phyloP scores from a whole-genome alignment of 164 flowering plant genomes.

The Tinospora cordifolia region DNA sequence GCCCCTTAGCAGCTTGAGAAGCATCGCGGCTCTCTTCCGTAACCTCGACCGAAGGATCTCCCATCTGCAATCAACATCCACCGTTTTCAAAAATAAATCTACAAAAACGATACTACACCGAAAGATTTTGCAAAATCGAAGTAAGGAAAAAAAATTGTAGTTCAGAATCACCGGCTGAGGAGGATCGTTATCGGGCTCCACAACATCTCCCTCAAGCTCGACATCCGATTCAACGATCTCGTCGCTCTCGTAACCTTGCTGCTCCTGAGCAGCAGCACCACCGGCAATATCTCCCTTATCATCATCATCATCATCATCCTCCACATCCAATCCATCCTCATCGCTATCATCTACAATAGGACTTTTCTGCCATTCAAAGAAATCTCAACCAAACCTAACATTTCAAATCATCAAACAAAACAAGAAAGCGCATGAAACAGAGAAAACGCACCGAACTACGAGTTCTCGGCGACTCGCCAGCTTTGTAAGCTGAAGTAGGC shows the following conservation, averaged over 20 bases:
- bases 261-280: conserved; percentile 23
- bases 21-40: conserved; percentile 87
- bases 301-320: conserved; percentile 27
- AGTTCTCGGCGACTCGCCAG: conserved; percentile 16
- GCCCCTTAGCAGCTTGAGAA: conserved; percentile 61
- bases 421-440: background rate
- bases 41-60: conserved; percentile 75
- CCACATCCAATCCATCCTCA: conserved; percentile 31
- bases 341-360: conserved; percentile 50
- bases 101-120: background rate
- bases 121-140: background rate
- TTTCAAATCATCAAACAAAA: background rate
- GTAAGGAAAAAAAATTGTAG: background rate
- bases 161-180: conserved; percentile 60
- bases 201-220: conserved; percentile 80
- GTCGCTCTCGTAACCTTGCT: conserved; percentile 45
- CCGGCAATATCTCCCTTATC: conserved; percentile 29
- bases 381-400: background rate
- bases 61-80: conserved; percentile 51
- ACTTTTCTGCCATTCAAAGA: conserved; percentile 27
- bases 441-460: conserved; percentile 30
- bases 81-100: background rate
- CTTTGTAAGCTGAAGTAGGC: conserved; percentile 40
- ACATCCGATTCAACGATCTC: conserved; percentile 82
- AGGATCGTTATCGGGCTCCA: conserved; percentile 85